Conservation (phyloP, 192 early-diverging fungal species). For the Mortierella claussenii region DNA sequence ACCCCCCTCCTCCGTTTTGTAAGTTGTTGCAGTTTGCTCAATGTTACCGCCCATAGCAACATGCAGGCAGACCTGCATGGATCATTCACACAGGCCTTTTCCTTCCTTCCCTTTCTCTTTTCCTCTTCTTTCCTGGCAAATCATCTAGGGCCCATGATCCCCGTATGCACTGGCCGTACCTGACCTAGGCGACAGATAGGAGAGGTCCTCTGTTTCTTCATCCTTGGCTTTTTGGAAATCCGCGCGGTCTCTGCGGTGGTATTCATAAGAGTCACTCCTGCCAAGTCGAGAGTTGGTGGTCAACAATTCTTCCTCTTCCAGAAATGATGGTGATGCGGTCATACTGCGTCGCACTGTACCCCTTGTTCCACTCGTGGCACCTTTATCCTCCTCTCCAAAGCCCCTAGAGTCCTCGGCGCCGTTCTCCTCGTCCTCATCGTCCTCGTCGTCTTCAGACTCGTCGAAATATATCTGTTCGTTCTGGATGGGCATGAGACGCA, state of each 20-base stretch:
- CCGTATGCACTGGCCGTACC: neutral
- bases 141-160: neutral
- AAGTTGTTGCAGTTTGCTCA: too few species aligned
- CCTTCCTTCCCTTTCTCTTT: too few species aligned
- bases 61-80: too few species aligned
- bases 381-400: slow-evolving; percentile 8
- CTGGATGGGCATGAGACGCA: slow-evolving; percentile 36
- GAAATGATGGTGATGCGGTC: slow-evolving; percentile 5
- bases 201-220: slow-evolving; percentile 28
- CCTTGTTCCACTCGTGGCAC: neutral
- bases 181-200: slow-evolving; percentile 28
- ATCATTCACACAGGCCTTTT: too few species aligned
- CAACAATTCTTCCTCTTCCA: slow-evolving; percentile 1
- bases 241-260: neutral
- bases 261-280: slow-evolving; percentile 2
- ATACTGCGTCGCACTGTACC: slow-evolving; percentile 3
- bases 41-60: too few species aligned
- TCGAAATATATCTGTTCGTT: slow-evolving; percentile 26
- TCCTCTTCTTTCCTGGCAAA: too few species aligned
- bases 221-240: slow-evolving; percentile 27
- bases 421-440: neutral
- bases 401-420: neutral
- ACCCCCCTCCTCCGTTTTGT: too few species aligned
- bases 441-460: slow-evolving; percentile 3
- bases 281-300: slow-evolving; percentile 6